Conservation (phyloP, 495 filamentous ascomycete genomes). For the Clohesyomyces aquaticus region DNA sequence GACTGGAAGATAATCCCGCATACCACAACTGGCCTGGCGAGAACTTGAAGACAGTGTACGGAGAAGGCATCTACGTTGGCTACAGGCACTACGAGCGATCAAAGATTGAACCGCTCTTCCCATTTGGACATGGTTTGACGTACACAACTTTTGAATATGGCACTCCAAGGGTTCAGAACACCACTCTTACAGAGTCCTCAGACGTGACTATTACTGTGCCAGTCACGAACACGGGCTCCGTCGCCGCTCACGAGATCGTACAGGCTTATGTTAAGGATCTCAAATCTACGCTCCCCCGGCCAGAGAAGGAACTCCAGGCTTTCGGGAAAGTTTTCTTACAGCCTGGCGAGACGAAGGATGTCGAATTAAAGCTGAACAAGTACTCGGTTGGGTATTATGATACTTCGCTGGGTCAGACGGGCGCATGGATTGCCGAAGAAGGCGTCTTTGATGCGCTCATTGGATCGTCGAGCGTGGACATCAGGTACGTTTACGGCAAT, state of each 20-base stretch:
- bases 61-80: slow-evolving; percentile 80
- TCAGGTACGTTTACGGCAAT: slow-evolving; percentile 42
- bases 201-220: slow-evolving; percentile 59
- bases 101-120: slow-evolving; percentile 68
- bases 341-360: slow-evolving; percentile 62
- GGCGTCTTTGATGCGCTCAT: slow-evolving; percentile 65
- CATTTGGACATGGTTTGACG: slow-evolving; percentile 79
- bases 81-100: slow-evolving; percentile 81
- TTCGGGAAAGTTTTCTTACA: slow-evolving; percentile 68
- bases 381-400: slow-evolving; percentile 84
- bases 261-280: slow-evolving; percentile 67
- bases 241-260: slow-evolving; percentile 68
- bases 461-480: slow-evolving; percentile 54
- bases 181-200: slow-evolving; percentile 54
- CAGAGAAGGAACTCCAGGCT: slow-evolving; percentile 67
- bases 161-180: slow-evolving; percentile 65
- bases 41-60: slow-evolving; percentile 73
- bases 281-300: slow-evolving; percentile 62
- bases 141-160: slow-evolving; percentile 68
- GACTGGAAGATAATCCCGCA: slow-evolving; percentile 72
- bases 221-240: slow-evolving; percentile 59
- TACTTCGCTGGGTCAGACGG: slow-evolving; percentile 55
- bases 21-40: slow-evolving; percentile 81
- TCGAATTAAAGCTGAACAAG: slow-evolving; percentile 62
- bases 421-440: slow-evolving; percentile 77